Base-by-base conservation (phyloP, 441 rosid genomes). In the Isatis lusitanica region DNA sequence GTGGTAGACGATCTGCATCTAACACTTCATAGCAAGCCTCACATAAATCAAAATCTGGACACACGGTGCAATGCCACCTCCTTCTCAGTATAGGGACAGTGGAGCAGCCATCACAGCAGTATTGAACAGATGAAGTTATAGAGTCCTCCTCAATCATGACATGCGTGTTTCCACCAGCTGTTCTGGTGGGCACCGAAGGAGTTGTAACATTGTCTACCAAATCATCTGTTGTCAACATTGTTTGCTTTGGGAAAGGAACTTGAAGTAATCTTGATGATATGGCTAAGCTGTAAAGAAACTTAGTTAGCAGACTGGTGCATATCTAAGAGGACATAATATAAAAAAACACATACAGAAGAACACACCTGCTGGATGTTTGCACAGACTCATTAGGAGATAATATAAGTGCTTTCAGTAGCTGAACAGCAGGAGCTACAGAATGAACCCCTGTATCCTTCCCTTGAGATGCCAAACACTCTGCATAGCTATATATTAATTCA, bases 171-270 rank as follows among this genome's bases (percentile, higher is more conserved):
- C 93, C 87, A 79, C 82, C 87, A 66, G 86, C 82, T 73, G 90
- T 61, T 83, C 85, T 91, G 77, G 79, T 80, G 38, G 89, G 86
- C 67, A 87, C 84, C 63, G 92, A 69, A 59, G 86, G 78, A 71
- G 95, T 78, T 66, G 79, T 83, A 21, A 82, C 81, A 83, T 75
- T 86, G 71, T 96, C 98, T 26, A 70, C 88, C 73, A 85, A 83
- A 77, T 96, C 99, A 83, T 96, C 99, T 71, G 89, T 81, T 63
- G 91, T 86, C 84, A 94, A 83, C 88, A 92, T 90, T 44, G 97
- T 94, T 82, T 94, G 99, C 83, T 90, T 96, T 73, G 99, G 98
- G 81, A 96, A 96, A 59, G 99, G 99, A 75, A 96, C 99, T 84
- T 94, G 99, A 74, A 96, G 98, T 82, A 96, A 84, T 83, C 97